phyloP scores from a whole-genome alignment of 305 asterid genomes.

The Rubia tinctorum region DNA sequence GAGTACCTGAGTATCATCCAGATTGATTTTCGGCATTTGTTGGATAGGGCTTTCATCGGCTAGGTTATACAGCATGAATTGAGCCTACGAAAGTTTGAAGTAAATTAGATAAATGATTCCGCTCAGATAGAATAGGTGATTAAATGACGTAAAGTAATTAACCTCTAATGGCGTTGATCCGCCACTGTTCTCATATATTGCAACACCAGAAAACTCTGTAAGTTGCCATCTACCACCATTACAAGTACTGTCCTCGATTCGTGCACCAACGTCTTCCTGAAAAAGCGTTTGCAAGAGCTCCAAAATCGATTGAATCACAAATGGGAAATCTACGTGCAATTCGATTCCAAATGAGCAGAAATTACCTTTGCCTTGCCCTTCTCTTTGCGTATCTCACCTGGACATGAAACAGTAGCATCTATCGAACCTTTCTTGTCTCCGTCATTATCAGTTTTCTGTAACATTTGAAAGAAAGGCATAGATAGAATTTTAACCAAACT shows the following conservation, averaged over 20 bases:
- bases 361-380: too few relatives aligned
- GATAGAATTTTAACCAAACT: not conserved
- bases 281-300: not conserved
- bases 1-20: not conserved
- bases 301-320: too few relatives aligned
- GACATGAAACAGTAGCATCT: not conserved
- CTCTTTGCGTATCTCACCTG: not conserved
- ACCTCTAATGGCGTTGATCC: not conserved
- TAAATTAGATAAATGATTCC: not conserved
- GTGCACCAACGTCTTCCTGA: not conserved
- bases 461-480: not conserved
- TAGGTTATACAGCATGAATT: not conserved
- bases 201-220: not conserved
- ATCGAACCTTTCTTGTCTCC: not conserved
- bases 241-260: not conserved
- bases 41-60: not conserved
- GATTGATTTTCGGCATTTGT: not conserved
- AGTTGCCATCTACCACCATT: not conserved
- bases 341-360: too few relatives aligned
- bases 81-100: not conserved
- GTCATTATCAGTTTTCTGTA: not conserved
- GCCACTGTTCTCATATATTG: not conserved
- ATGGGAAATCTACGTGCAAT: too few relatives aligned
- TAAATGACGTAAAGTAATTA: not conserved
- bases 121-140: not conserved